phyloP scores from a whole-genome alignment of 1,284 basidiomycete genomes.

The Cystobasidium pallidum region DNA sequence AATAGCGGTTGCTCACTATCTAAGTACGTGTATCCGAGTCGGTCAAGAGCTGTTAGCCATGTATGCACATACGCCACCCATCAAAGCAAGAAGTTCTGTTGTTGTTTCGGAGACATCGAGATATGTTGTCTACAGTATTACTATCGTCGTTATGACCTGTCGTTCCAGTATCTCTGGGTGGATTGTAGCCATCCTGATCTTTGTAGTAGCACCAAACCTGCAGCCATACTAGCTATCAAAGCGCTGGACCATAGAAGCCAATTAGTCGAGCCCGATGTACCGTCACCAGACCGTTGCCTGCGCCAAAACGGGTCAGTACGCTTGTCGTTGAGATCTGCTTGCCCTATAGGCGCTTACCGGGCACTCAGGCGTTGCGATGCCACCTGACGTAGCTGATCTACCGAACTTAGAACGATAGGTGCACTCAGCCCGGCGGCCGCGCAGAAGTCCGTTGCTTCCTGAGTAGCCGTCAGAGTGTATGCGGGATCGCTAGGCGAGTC shows the following conservation, averaged over 20 bases:
- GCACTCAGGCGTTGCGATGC: neutral
- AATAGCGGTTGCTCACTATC: constrained; percentile 58
- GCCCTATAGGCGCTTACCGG: neutral
- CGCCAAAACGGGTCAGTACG: neutral
- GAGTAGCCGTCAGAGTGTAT: neutral
- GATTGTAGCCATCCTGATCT: constrained; percentile 23
- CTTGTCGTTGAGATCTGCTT: no score
- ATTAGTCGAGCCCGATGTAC: neutral
- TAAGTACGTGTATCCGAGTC: no score
- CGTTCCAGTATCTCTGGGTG: constrained; percentile 1
- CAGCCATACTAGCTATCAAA: constrained; percentile 25
- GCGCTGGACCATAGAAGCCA: constrained; percentile 39
- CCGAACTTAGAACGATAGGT: neutral
- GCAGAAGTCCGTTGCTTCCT: constrained; percentile 25
- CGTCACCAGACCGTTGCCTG: neutral
- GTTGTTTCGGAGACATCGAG: neutral
- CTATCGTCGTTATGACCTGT: neutral
- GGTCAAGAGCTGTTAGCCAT: neutral
- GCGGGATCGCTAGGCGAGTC: neutral
- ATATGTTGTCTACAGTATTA: neutral
- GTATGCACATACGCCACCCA: neutral
- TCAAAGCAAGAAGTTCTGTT: constrained; percentile 1
- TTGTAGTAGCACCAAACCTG: constrained; percentile 14
- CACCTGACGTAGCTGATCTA: constrained; percentile 8
- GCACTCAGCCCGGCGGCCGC: neutral